Evolutionary conservation across 176 grass and related monocot species (phyloP).

Genomic region (Carex scoparia): DNA sequence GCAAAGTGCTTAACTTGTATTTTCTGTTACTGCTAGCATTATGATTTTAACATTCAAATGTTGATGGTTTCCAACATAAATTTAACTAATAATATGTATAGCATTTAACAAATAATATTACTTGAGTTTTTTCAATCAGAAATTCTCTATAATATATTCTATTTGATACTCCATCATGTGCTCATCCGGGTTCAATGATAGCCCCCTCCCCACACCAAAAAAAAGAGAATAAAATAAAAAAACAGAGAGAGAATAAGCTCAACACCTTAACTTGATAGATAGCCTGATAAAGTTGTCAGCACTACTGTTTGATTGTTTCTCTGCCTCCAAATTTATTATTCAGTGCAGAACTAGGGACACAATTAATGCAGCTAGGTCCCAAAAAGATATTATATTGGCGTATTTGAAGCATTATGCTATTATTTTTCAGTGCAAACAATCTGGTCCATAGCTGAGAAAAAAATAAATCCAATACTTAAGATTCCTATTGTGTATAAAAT

Average conservation of each 20-base stretch:
- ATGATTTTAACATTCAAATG: background rate
- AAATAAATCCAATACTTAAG: background rate
- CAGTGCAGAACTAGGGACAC: background rate
- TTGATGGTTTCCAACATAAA: background rate
- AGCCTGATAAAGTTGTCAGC: background rate
- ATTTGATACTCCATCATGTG: background rate
- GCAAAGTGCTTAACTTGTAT: background rate
- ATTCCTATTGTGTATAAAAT: background rate
- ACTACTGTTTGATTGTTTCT: background rate
- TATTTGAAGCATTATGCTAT: background rate
- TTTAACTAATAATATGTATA: background rate
- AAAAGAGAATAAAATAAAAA: no score
- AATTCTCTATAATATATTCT: background rate
- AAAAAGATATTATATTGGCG: background rate
- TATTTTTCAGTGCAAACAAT: background rate
- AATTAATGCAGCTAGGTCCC: background rate
- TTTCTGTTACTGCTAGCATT: background rate
- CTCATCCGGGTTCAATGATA: background rate
- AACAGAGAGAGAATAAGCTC: background rate
- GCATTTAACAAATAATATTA: background rate
- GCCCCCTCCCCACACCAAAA: no score
- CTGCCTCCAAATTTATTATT: background rate
- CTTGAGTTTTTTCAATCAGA: no score
- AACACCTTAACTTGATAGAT: background rate
- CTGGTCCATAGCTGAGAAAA: background rate